Conservation (phyloP, 2,329 filamentous ascomycete species). For the Colletotrichum sp. region DNA sequence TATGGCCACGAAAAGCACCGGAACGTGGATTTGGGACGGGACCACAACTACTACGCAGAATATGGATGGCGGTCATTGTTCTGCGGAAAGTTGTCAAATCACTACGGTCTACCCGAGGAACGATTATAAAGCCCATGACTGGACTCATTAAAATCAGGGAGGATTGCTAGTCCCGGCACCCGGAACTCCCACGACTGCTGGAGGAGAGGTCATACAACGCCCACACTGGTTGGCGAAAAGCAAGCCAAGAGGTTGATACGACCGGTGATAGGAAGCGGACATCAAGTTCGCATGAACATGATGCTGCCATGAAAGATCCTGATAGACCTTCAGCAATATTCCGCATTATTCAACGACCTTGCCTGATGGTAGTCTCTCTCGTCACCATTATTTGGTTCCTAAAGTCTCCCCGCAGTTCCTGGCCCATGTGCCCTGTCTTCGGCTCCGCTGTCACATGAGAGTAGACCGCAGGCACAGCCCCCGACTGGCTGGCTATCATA, state of each 20-base stretch:
- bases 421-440: background rate
- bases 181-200: background rate
- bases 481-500: background rate
- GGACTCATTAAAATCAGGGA: background rate
- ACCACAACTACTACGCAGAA: background rate
- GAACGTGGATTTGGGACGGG: background rate
- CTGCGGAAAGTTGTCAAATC: background rate
- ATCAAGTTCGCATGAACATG: background rate
- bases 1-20: background rate
- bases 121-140: background rate
- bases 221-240: background rate
- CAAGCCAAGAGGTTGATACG: rapidly evolving
- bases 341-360: background rate
- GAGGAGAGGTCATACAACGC: background rate
- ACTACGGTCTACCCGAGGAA: background rate
- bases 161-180: background rate
- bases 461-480: background rate
- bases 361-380: background rate
- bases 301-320: background rate
- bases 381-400: background rate
- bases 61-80: background rate
- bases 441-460: background rate
- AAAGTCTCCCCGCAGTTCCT: background rate
- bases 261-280: rapidly evolving
- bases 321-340: background rate